Conservation (phyloP, 2,329 filamentous ascomycete genomes). For the Dothistroma pini region DNA sequence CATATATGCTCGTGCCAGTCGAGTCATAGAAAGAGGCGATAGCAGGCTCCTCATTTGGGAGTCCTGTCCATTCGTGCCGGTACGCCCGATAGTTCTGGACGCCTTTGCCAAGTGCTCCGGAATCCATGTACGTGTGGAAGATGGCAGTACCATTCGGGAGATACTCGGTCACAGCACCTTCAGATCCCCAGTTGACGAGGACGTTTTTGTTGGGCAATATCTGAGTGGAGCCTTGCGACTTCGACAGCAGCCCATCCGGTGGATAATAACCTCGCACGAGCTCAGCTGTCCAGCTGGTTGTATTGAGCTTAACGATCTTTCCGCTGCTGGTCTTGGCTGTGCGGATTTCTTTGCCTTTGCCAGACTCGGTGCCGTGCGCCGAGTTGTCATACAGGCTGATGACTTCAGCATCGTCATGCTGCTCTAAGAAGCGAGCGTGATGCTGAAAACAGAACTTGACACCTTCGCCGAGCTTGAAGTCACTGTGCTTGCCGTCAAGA, state of each 20-base stretch:
- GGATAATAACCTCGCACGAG: slow-evolving; percentile 14
- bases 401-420: slow-evolving; percentile 6
- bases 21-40: slow-evolving; percentile 27
- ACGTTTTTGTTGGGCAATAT: slow-evolving; percentile 42
- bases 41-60: slow-evolving; percentile 32
- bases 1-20: slow-evolving; percentile 39
- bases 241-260: slow-evolving; percentile 38
- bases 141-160: slow-evolving; percentile 1
- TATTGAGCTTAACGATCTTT: slow-evolving; percentile 4
- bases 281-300: slow-evolving; percentile 12
- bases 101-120: background rate
- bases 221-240: slow-evolving; percentile 42
- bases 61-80: slow-evolving; percentile 46
- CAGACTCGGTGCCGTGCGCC: slow-evolving; percentile 21
- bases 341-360: slow-evolving; percentile 11
- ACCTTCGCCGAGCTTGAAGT: slow-evolving; percentile 41
- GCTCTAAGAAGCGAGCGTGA: slow-evolving; percentile 7
- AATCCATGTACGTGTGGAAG: slow-evolving; percentile 6
- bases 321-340: slow-evolving; percentile 14
- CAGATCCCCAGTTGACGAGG: slow-evolving; percentile 52
- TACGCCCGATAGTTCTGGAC: slow-evolving; percentile 48
- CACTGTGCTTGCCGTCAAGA: slow-evolving; percentile 46
- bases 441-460: slow-evolving; percentile 18
- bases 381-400: slow-evolving; percentile 44
- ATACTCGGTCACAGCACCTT: slow-evolving; percentile 33